phyloP scores from a whole-genome alignment of 192 early-diverging fungal genomes.

The Ambispora gerdemannii region DNA sequence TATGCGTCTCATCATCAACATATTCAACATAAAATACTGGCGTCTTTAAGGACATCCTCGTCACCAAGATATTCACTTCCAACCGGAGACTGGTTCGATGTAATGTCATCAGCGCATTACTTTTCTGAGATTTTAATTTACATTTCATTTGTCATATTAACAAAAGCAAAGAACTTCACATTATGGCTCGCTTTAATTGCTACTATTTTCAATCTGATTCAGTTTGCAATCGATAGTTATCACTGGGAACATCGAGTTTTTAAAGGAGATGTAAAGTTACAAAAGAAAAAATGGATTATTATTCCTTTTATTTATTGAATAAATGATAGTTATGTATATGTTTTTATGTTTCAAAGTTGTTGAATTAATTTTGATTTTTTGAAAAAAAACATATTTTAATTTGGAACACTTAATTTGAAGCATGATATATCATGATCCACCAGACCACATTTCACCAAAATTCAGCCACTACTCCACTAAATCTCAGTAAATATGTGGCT shows the following conservation, averaged over 20 bases:
- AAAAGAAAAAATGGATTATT: conserved; percentile 12
- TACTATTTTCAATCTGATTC: conserved; percentile 59
- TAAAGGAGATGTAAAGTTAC: conserved; percentile 45
- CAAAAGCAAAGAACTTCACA: conserved; percentile 38
- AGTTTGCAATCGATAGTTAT: conserved; percentile 62
- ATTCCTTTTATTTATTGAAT: conserved; percentile 18
- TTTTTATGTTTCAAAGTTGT: too few relatives aligned
- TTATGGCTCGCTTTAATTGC: conserved; percentile 52
- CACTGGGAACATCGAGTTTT: conserved; percentile 68
- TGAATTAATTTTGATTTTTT: too few relatives aligned
- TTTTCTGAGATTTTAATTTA: conserved; percentile 72
- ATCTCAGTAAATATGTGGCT: too few relatives aligned
- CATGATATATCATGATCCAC: too few relatives aligned
- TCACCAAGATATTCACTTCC: conserved; percentile 56
- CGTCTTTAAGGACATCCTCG: conserved; percentile 44
- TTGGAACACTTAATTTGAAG: too few relatives aligned
- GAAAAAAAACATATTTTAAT: too few relatives aligned
- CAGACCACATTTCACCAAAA: too few relatives aligned
- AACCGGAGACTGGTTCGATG: conserved; percentile 63
- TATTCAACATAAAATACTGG: conserved; percentile 64
- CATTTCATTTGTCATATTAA: conserved; percentile 52
- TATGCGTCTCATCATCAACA: conserved; percentile 65
- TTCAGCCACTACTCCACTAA: too few relatives aligned
- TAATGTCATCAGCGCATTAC: conserved; percentile 65
- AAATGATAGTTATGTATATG: too few relatives aligned